A percentile compares a stretch with the other conserved stretches of the same genome.
These are phyloP conservation scores for Emmonsia crescens DNA, from an alignment of 2,329 filamentous ascomycete species.

Conservation along the genomic window DNA sequence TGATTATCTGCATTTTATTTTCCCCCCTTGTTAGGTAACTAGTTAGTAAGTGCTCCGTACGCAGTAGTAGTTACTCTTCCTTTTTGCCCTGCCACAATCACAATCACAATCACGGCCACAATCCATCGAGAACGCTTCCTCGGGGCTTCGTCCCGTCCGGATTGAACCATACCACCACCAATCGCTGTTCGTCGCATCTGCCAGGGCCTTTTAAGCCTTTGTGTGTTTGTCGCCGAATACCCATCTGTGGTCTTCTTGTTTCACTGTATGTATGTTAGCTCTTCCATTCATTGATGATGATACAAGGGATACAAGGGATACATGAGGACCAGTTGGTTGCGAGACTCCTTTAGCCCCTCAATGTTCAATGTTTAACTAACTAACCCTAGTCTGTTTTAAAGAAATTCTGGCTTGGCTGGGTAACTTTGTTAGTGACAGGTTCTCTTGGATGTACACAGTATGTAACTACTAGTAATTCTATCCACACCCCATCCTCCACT, in stretches of 20 bases:
- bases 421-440: too few relatives aligned
- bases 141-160: too few relatives aligned
- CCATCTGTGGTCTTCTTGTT: not conserved
- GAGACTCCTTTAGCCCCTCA: too few relatives aligned
- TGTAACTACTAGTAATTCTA: too few relatives aligned
- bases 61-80: too few relatives aligned
- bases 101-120: not conserved
- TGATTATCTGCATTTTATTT: not conserved
- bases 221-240: not conserved
- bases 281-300: not conserved
- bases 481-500: too few relatives aligned
- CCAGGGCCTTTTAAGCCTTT: not conserved
- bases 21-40: too few relatives aligned
- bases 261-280: not conserved
- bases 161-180: not conserved
- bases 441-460: too few relatives aligned
- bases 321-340: too few relatives aligned
- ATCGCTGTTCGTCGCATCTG: not conserved
- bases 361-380: too few relatives aligned
- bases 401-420: not conserved
- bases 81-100: not conserved
- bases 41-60: not conserved
- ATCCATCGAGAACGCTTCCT: too few relatives aligned
- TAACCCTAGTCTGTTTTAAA: not conserved
- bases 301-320: not conserved